A percentile compares a stretch with the other conserved stretches of the same genome.
These are phyloP conservation scores for Castanea sativa DNA, from an alignment of 306 rosid genomes.

Conservation along the genomic window DNA sequence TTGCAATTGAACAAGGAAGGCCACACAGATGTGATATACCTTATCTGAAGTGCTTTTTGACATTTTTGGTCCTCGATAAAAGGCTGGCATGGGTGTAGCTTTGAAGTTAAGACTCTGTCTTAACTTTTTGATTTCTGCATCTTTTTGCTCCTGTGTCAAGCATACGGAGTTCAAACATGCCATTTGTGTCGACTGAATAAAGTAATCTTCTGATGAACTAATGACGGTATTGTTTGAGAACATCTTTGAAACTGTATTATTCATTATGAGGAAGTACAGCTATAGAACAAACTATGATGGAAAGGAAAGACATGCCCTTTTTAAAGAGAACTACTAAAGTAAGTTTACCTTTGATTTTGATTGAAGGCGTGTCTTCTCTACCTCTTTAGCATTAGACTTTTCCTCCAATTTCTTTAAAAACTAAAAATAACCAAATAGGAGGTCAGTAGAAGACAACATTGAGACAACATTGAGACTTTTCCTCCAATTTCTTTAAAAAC, in stretches of 20 bases:
- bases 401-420: conserved; percentile 45
- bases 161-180: conserved; percentile 21
- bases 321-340: conserved; percentile 8
- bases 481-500: too few species aligned
- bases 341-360: conserved; percentile 59
- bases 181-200: conserved; percentile 1
- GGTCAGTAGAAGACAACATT: not conserved
- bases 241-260: conserved; percentile 3
- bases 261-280: conserved; percentile 7
- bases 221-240: not conserved
- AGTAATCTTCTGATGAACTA: not conserved
- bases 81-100: conserved; percentile 51
- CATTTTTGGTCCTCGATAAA: conserved; percentile 41
- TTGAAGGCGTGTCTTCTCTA: conserved; percentile 45
- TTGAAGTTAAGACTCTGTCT: conserved; percentile 45
- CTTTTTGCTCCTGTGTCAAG: conserved; percentile 53
- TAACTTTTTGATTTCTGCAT: conserved; percentile 43
- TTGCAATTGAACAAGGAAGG: not conserved
- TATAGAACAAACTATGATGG: conserved; percentile 17
- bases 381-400: conserved; percentile 41
- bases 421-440: conserved; percentile 22
- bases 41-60: conserved; percentile 43
- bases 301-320: conserved; percentile 7
- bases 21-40: conserved; percentile 34
- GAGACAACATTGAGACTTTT: too few species aligned